phyloP scores from a whole-genome alignment of 2,329 filamentous ascomycete genomes.

The Venturia pyrina region DNA sequence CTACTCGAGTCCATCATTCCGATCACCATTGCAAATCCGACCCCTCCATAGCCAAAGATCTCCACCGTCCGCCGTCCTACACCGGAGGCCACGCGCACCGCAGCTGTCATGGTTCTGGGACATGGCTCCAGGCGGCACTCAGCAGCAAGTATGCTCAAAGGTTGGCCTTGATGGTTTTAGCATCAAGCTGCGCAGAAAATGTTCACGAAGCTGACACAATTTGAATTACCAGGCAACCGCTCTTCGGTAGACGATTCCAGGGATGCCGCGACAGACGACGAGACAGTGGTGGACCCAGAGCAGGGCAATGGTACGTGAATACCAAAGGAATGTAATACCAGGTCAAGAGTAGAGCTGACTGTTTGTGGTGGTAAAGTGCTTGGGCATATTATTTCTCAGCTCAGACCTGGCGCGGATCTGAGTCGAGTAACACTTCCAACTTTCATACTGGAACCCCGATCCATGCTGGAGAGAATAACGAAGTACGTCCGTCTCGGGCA shows the following conservation, averaged over 20 bases:
- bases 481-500: constrained; percentile 53
- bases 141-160: constrained; percentile 28
- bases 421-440: constrained; percentile 91
- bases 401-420: constrained; percentile 88
- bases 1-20: background rate
- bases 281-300: constrained; percentile 75
- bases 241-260: constrained; percentile 31
- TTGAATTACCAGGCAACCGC: constrained; percentile 9
- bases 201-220: background rate
- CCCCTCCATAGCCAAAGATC: background rate
- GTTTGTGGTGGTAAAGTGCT: constrained; percentile 53
- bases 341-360: constrained; percentile 1
- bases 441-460: constrained; percentile 94
- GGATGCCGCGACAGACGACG: constrained; percentile 46
- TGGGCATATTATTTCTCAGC: constrained; percentile 91
- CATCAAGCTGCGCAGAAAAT: background rate
- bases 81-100: background rate
- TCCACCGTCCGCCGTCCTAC: background rate
- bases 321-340: background rate
- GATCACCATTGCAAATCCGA: background rate
- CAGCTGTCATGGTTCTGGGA: constrained; percentile 36
- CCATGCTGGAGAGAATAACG: constrained; percentile 97
- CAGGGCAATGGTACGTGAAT: constrained; percentile 74
- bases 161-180: background rate
- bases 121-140: constrained; percentile 35